Base-by-base conservation (phyloP, 768 basidiomycete genomes). In the Nidularia pulvinata region DNA sequence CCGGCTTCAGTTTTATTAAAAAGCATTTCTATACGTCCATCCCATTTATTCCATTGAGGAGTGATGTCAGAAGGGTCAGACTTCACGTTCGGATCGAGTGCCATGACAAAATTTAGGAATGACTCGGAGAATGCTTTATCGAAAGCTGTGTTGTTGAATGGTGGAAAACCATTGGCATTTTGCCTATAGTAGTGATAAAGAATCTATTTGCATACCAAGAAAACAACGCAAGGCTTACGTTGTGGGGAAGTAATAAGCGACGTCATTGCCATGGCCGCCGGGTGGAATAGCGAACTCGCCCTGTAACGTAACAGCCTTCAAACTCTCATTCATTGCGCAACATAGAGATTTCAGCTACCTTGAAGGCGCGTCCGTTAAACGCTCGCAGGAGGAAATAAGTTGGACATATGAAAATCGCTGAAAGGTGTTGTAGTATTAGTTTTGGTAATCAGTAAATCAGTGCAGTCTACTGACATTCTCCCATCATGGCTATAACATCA, bases 381-480 rank as follows among this genome's bases (percentile, higher is more conserved):
- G 72, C 71, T 10, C 55, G 54, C 36, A 76, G 55, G 10, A 77
- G 43, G 52, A 57, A 72, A 53, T 79, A 78, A 0, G 75, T 73
- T 0, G 79, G 78, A 53, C 78, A 81, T 16, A 70, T 67, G 48
- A 80, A 75, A 45, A 79, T 76, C 6, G 77, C 78, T 73, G 48
- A n/a, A n/a, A n/a, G n/a, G n/a, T n/a, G n/a, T n/a, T n/a, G n/a
- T n/a, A n/a, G n/a, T n/a, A n/a, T n/a, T n/a, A n/a, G n/a, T n/a
- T n/a, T n/a, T n/a, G n/a, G n/a, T n/a, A n/a, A n/a, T n/a, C n/a
- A n/a, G n/a, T n/a, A n/a, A n/a, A n/a, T n/a, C n/a, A n/a, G n/a
- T n/a, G n/a, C n/a, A n/a, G n/a, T n/a, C n/a, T n/a, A n/a, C 51
- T 5, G 52, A 79, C 79, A 60, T 62, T 80, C 79, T 4, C 73